Evolutionary conservation across 2,329 filamentous ascomycete genomes (phyloP).

Genomic region (Colletotrichum sp.): DNA sequence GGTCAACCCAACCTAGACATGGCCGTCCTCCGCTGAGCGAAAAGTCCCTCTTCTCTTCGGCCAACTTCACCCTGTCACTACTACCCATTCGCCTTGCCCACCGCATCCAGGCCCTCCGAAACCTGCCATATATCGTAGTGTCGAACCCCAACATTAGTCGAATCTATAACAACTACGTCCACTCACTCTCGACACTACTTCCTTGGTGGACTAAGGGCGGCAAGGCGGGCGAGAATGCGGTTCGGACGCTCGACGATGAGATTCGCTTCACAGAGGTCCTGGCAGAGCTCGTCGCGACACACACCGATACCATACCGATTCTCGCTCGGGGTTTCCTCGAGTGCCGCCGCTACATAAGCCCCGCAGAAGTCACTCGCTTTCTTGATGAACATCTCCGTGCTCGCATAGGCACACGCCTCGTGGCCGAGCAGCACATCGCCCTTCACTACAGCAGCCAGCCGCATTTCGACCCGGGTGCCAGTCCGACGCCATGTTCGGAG

Average conservation of each 20-base stretch:
- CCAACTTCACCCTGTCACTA: constrained; percentile 93
- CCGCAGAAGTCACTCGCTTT: constrained; percentile 85
- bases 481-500: constrained; percentile 55
- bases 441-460: constrained; percentile 77
- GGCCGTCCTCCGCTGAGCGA: constrained; percentile 86
- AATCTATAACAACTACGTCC: constrained; percentile 96
- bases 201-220: constrained; percentile 64
- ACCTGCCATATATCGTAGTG: constrained; percentile 96
- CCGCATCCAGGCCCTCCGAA: constrained; percentile 90
- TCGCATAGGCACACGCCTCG: constrained; percentile 89
- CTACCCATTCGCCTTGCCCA: constrained; percentile 92
- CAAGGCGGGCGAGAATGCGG: constrained; percentile 47
- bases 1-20: constrained; percentile 46
- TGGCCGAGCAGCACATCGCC: constrained; percentile 96
- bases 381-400: constrained; percentile 93
- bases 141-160: constrained; percentile 94
- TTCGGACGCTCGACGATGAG: constrained; percentile 83
- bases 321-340: constrained; percentile 93
- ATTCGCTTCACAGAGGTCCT: constrained; percentile 91
- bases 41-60: constrained; percentile 82
- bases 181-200: constrained; percentile 88
- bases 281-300: constrained; percentile 92
- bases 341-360: constrained; percentile 86
- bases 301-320: constrained; percentile 92
- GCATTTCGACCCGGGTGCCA: constrained; percentile 63